Conservation (phyloP, 2,329 filamentous ascomycete species). For the Phialocephala subalpina region DNA sequence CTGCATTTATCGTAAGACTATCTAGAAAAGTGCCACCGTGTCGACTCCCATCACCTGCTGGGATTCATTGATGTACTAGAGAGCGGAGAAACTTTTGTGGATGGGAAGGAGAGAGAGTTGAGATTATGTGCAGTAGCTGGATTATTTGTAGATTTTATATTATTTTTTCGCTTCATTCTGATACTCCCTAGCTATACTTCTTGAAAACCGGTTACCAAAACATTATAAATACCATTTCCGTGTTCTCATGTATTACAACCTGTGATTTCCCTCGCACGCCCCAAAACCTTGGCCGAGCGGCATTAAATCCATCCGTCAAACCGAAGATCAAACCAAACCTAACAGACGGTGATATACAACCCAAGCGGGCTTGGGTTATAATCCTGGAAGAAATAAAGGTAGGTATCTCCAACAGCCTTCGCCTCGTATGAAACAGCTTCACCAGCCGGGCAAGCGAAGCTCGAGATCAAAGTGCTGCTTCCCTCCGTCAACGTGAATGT, state of each 20-base stretch:
- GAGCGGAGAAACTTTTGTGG: no score
- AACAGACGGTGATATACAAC: conserved; percentile 45
- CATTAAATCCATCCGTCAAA: not conserved
- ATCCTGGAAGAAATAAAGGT: conserved; percentile 70
- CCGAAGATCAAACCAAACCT: not conserved
- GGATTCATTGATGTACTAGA: no score
- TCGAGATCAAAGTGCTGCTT: conserved; percentile 59
- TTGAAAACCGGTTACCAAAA: not conserved
- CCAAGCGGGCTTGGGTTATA: conserved; percentile 59
- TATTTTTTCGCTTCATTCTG: not conserved
- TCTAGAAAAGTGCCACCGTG: no score
- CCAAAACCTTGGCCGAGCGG: not conserved
- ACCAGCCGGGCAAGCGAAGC: conserved; percentile 62
- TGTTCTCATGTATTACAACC: not conserved
- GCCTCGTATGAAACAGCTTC: conserved; percentile 61
- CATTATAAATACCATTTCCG: not conserved
- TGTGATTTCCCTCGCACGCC: not conserved
- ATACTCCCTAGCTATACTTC: not conserved
- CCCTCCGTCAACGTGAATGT: conserved; percentile 57
- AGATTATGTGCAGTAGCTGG: no score
- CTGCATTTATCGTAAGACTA: no score
- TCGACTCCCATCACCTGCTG: no score
- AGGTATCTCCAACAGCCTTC: conserved; percentile 56
- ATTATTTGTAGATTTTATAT: no score
- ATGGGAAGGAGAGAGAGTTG: no score